Conservation (phyloP, 257 asterid species). For the Rauvolfia tetraphylla region DNA sequence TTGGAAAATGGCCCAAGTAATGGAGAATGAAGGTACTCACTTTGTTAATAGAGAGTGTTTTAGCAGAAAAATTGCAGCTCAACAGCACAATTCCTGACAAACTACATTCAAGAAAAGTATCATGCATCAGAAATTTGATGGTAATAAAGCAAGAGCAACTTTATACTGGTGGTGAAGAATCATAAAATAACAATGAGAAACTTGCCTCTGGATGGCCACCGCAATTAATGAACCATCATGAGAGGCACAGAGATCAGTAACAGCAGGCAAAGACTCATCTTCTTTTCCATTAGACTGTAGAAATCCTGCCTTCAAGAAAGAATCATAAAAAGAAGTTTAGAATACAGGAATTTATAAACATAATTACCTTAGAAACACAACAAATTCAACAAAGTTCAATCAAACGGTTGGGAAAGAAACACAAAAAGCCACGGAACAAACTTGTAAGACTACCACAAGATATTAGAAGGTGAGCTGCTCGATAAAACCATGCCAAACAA, state of each 20-base stretch:
- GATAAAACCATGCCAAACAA: too few relatives aligned
- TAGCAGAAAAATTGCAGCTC: constrained; percentile 49
- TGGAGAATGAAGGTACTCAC: constrained; percentile 36
- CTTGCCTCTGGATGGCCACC: constrained; percentile 74
- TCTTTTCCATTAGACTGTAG: constrained; percentile 39
- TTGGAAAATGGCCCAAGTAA: not conserved
- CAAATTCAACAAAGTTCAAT: not conserved
- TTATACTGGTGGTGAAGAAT: not conserved
- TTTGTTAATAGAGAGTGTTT: constrained; percentile 51
- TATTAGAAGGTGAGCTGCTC: not conserved
- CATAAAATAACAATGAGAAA: constrained; percentile 13
- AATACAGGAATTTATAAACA: not conserved
- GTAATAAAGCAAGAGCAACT: not conserved
- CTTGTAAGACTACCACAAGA: not conserved
- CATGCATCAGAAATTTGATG: not conserved
- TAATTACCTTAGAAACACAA: not conserved
- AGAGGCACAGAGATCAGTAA: constrained; percentile 65
- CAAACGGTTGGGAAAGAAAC: not conserved
- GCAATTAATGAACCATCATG: constrained; percentile 65
- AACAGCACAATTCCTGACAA: constrained; percentile 73
- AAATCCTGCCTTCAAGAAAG: constrained; percentile 58
- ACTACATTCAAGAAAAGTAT: constrained; percentile 30
- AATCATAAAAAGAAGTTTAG: constrained; percentile 8
- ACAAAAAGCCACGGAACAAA: not conserved
- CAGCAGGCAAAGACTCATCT: constrained; percentile 50